These are phyloP conservation scores for Tricholoma bakamatsutake DNA, from an alignment of 768 basidiomycete genomes.

Conservation along the genomic window DNA sequence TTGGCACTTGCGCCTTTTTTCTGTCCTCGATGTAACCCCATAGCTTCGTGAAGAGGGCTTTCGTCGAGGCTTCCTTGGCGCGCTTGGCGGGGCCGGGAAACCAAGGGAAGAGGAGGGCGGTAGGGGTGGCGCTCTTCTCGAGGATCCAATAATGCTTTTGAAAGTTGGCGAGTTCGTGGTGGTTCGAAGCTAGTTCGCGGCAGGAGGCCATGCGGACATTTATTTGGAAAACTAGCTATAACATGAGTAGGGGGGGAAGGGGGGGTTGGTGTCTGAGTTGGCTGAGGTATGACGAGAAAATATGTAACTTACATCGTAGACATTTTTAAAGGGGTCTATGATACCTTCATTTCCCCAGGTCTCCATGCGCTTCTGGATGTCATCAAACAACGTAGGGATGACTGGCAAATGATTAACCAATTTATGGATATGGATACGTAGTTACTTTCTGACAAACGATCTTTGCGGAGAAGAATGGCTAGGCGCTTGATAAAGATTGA, in stretches of 20 bases:
- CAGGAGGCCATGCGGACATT: constrained; percentile 26
- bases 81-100: constrained; percentile 26
- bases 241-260: too few species aligned
- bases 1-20: constrained; percentile 16
- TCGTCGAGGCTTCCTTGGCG: constrained; percentile 24
- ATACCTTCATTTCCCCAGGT: constrained; percentile 18
- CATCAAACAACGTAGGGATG: constrained; percentile 18
- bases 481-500: constrained; percentile 17
- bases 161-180: constrained; percentile 12
- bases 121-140: constrained; percentile 29
- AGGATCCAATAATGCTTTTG: constrained; percentile 15
- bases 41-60: constrained; percentile 21
- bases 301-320: constrained; percentile 16
- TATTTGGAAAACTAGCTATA: constrained; percentile 24
- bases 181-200: constrained; percentile 20
- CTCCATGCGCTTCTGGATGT: constrained; percentile 17
- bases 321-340: constrained; percentile 21
- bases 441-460: constrained; percentile 6
- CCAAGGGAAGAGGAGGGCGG: constrained; percentile 28
- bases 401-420: constrained; percentile 4
- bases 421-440: too few species aligned
- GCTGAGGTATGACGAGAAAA: too few species aligned
- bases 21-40: constrained; percentile 21
- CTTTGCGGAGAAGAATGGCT: constrained; percentile 7
- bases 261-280: background rate